Evolutionary conservation across 1,284 basidiomycete genomes (phyloP).

Genomic region (Amylostereum chailletii): DNA sequence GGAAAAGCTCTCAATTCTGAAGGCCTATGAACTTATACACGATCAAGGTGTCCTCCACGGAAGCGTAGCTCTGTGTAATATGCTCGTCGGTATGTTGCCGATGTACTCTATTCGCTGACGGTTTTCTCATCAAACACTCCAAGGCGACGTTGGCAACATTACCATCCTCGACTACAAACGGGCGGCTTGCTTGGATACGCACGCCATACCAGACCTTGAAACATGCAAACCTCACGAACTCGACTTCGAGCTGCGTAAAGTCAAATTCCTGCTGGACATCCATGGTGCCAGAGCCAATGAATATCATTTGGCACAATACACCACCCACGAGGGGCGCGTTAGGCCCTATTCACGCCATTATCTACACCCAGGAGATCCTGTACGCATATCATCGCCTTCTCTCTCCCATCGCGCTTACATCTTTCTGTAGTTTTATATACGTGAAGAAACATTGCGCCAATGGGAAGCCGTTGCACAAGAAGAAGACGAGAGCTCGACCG

Average conservation of each 20-base stretch:
- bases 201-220: constrained; percentile 5
- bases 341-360: neutral
- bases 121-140: neutral
- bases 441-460: no score
- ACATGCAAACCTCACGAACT: constrained; percentile 10
- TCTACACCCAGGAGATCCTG: no score
- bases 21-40: constrained; percentile 18
- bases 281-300: constrained; percentile 10
- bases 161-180: constrained; percentile 15
- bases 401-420: no score
- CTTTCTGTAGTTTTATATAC: no score
- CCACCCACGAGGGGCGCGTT: neutral
- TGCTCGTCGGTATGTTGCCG: constrained; percentile 16
- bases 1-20: constrained; percentile 15
- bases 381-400: no score
- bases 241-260: constrained; percentile 16
- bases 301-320: constrained; percentile 8
- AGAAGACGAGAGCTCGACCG: no score
- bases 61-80: constrained; percentile 16
- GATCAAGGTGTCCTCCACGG: constrained; percentile 19
- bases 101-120: neutral
- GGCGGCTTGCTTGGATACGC: constrained; percentile 10
- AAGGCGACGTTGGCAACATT: constrained; percentile 15
- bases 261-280: constrained; percentile 14
- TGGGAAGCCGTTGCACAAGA: no score